Evolutionary conservation across 73 alveolate species (phyloP).

Genomic region (Urostyla sp.): DNA sequence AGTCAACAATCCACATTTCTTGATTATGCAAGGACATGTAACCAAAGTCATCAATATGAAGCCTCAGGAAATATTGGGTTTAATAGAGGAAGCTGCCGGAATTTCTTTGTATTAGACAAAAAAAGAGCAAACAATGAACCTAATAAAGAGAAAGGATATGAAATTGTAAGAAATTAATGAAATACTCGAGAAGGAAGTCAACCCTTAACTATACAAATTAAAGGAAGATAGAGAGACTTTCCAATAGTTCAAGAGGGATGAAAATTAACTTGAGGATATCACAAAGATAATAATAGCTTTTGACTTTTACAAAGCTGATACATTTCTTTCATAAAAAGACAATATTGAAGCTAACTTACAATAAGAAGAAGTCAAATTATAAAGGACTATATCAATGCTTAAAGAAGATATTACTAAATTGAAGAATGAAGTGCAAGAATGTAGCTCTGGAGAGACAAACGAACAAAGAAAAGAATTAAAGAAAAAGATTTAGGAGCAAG

Average conservation of each 20-base stretch:
- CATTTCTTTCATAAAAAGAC: no score
- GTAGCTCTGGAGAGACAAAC: no score
- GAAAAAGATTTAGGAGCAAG: no score
- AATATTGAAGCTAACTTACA: neutral
- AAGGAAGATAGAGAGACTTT: constrained; percentile 85
- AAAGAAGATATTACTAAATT: no score
- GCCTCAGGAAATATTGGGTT: constrained; percentile 91
- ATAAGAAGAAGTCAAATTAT: neutral
- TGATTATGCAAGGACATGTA: constrained; percentile 99
- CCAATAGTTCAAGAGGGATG: constrained; percentile 84
- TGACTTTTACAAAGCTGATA: constrained; percentile 50
- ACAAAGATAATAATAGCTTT: constrained; percentile 81
- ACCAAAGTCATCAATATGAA: constrained; percentile 98
- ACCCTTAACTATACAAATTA: constrained; percentile 86
- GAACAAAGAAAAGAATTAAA: no score
- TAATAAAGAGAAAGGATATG: constrained; percentile 88
- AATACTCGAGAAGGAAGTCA: constrained; percentile 82
- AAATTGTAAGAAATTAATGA: constrained; percentile 88
- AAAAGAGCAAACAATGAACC: constrained; percentile 87
- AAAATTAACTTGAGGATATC: constrained; percentile 76
- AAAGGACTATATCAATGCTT: no score
- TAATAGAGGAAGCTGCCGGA: constrained; percentile 99
- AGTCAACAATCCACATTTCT: constrained; percentile 98
- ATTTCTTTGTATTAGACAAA: constrained; percentile 96
- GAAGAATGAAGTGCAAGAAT: no score